Conservation (phyloP, 331 rosid genomes). For the Pyrus hybrid region DNA sequence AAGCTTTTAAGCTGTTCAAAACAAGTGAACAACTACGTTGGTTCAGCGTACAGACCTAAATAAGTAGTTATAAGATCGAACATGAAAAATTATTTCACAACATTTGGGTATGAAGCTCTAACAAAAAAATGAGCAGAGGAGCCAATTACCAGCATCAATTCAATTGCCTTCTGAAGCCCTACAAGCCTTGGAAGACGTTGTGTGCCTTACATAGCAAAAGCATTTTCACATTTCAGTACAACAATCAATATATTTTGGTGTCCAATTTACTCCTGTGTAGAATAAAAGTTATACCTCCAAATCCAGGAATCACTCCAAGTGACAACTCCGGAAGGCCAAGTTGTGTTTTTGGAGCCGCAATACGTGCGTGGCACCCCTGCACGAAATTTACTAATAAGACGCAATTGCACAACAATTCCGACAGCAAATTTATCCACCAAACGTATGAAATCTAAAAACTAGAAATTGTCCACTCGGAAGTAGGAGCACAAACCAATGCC, state of each 20-base stretch:
- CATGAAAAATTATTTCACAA: background rate
- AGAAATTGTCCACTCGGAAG: background rate
- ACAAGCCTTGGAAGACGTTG: slow-evolving; percentile 97
- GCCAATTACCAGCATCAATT: slow-evolving; percentile 78
- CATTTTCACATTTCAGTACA: slow-evolving; percentile 19
- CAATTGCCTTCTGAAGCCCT: slow-evolving; percentile 77
- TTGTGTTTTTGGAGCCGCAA: slow-evolving; percentile 79
- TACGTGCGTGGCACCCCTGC: slow-evolving; percentile 93
- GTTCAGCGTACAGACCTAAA: background rate
- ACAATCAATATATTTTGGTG: background rate
- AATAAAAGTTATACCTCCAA: slow-evolving; percentile 64
- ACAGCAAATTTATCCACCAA: background rate
- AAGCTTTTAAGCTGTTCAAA: background rate
- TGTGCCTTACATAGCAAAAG: slow-evolving; percentile 55
- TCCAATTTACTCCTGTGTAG: background rate
- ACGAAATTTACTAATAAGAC: slow-evolving; percentile 4
- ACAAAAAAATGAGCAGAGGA: background rate
- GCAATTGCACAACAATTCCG: background rate
- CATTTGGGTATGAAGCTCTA: background rate
- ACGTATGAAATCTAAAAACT: background rate
- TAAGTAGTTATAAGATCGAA: background rate
- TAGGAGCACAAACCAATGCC: slow-evolving; percentile 68
- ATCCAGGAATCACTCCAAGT: slow-evolving; percentile 91
- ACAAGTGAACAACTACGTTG: background rate
- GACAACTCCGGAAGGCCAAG: slow-evolving; percentile 92